Evolutionary conservation across 495 filamentous ascomycete genomes (phyloP).

Genomic region (Penicillium goetzii): DNA sequence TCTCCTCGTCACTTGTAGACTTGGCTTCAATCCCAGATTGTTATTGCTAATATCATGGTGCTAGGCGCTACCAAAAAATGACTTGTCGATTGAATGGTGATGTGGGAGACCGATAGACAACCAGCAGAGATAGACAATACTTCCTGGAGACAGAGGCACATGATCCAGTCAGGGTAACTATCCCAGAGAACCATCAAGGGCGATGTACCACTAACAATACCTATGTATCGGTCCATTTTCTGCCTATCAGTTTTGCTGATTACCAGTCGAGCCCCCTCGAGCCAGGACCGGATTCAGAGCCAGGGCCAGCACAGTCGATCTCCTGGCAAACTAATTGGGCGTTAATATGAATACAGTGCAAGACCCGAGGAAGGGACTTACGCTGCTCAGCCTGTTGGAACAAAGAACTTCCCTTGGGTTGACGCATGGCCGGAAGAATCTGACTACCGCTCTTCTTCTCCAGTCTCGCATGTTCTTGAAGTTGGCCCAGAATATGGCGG

Average conservation of each 20-base stretch:
- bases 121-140: no score
- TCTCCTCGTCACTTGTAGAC: not conserved
- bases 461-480: slow-evolving; percentile 38
- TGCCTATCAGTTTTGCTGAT: not conserved
- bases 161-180: no score
- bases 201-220: no score
- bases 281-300: slow-evolving; percentile 13
- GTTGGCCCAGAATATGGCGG: slow-evolving; percentile 21
- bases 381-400: slow-evolving; percentile 44
- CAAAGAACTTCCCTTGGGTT: slow-evolving; percentile 34
- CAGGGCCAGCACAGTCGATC: slow-evolving; percentile 33
- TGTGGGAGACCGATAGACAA: no score
- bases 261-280: slow-evolving; percentile 28
- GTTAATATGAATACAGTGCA: not conserved
- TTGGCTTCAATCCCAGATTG: not conserved
- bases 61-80: no score
- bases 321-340: slow-evolving; percentile 37
- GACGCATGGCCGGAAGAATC: slow-evolving; percentile 37
- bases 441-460: slow-evolving; percentile 31
- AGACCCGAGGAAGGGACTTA: slow-evolving; percentile 16
- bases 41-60: no score
- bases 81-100: no score
- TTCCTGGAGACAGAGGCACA: no score
- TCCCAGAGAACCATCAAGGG: not conserved
- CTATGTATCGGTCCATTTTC: not conserved